A percentile compares a stretch with the other conserved stretches of the same genome.
Conservation (phyloP, 805 yeast genomes). For the Suhomyces prunicola region DNA sequence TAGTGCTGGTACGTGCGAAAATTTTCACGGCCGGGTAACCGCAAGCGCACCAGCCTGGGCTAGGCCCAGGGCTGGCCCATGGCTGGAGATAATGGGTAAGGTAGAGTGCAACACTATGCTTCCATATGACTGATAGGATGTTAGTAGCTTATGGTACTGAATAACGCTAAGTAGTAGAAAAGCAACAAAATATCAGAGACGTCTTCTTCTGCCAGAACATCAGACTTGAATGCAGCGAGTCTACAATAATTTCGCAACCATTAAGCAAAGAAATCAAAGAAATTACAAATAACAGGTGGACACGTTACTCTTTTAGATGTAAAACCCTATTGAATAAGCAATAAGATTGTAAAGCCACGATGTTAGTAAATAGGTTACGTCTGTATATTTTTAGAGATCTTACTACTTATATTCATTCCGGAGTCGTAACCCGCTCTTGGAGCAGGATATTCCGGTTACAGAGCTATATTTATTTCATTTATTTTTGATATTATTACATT, state of each 20-base stretch:
- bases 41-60: not conserved
- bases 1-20: constrained; percentile 6
- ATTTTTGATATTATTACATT: not conserved
- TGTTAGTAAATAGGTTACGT: not conserved
- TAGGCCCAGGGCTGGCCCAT: not conserved
- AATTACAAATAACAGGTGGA: not conserved
- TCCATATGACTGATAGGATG: not conserved
- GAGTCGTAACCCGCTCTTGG: not conserved
- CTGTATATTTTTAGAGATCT: too few species aligned
- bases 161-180: not conserved
- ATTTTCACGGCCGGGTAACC: constrained; percentile 12
- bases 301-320: too few species aligned
- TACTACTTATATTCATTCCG: not conserved
- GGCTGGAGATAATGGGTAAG: not conserved
- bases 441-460: not conserved
- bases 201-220: too few species aligned
- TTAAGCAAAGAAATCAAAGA: not conserved
- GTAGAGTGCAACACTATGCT: not conserved
- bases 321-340: too few species aligned
- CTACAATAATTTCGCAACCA: not conserved
- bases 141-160: not conserved
- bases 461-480: not conserved
- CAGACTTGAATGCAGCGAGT: not conserved
- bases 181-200: not conserved
- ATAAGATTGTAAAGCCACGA: not conserved